Base-by-base conservation (phyloP, 306 rosid genomes). In the Castanea sativa region DNA sequence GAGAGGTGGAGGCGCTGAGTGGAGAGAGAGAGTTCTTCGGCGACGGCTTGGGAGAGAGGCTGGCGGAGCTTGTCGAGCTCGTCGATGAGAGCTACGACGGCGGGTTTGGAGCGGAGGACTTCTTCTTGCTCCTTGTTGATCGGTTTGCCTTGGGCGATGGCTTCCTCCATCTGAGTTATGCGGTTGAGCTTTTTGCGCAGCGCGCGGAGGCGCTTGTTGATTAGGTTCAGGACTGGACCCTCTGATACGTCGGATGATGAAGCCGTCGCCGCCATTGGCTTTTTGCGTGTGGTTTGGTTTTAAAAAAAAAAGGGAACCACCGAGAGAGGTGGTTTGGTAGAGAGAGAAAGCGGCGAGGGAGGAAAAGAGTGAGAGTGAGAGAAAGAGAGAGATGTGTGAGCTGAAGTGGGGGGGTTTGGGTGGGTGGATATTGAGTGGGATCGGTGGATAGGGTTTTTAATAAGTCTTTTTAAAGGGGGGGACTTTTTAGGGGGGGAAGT, bases 61-160 rank as follows among this genome's bases (percentile, higher is more conserved):
- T 87, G 94, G 1, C 96, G 97, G 20, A 96, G 94, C 89, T 96
- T 96, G 82, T 96, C 99, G 61, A 96, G 86, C 78, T 96, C 99
- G 33, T 96, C 99, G 82, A 96, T 90, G 43, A 78, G 88, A 0
- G 77, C 87, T 13, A 60, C 0, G 43, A 93, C 86, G 18, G 83
- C 73, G 72, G 99, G 84, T 59, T 96, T 96, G 12, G 99, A 89
- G 71, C 96, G 94, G 33, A 96, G 96, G 57, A 90, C 88, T 6
- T 91, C 97, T 45, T 91, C 90, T 65, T 96, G 99, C 33, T 96
- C 99, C 61, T 88, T 91, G 89, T 91, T 93, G 72, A 96, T 84
- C 2, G 59, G 71, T 41, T 91, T 96, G 2, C 99, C 99, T 21
- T 90, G 96, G 13, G 96, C 25, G 11, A 90, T 70, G 0, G 93